phyloP scores from a whole-genome alignment of 2,329 filamentous ascomycete species.

The Talaromyces sp. region DNA sequence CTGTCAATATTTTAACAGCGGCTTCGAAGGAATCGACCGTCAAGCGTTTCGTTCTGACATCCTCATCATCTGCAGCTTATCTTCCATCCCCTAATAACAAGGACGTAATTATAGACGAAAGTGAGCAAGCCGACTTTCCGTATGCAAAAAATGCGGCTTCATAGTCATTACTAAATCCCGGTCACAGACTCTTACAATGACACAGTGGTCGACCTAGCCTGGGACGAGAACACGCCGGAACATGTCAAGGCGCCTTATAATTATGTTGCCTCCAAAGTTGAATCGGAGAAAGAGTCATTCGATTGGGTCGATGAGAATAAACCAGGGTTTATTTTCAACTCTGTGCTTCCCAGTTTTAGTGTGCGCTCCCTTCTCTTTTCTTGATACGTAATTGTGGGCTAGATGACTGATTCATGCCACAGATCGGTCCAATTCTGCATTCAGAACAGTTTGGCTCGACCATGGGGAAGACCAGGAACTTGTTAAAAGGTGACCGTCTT shows the following conservation, averaged over 20 bases:
- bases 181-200: constrained; percentile 1
- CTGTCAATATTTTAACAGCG: neutral
- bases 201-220: neutral
- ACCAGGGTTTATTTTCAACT: constrained; percentile 38
- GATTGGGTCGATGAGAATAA: constrained; percentile 38
- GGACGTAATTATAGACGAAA: neutral
- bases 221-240: constrained; percentile 18
- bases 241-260: constrained; percentile 17
- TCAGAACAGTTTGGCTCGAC: neutral
- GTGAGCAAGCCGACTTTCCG: neutral
- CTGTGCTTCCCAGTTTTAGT: constrained; percentile 26
- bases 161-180: neutral
- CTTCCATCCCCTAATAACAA: neutral
- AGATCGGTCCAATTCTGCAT: neutral
- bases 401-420: no score
- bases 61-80: neutral
- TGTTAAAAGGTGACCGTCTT: neutral
- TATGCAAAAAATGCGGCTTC: neutral
- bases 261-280: constrained; percentile 42
- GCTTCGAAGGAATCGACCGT: constrained; percentile 1
- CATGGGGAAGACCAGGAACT: neutral
- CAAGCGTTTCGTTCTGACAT: constrained; percentile 5
- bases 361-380: constrained; percentile 11
- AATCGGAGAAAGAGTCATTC: constrained; percentile 41
- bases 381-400: no score